Evolutionary conservation across 1,284 basidiomycete species (phyloP).

Genomic region (Porodaedalea pini): DNA sequence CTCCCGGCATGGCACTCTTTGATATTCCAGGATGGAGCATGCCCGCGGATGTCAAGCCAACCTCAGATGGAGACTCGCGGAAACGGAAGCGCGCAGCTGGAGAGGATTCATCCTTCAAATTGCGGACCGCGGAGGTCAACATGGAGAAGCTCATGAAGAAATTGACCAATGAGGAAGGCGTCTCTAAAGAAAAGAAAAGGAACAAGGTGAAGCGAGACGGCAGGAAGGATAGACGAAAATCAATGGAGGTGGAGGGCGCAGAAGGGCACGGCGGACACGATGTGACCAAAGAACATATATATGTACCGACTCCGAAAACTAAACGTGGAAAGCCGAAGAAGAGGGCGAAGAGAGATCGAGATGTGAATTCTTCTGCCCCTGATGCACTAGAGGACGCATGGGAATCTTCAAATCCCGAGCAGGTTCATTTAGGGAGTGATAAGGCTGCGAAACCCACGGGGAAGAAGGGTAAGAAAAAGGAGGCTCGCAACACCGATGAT

Average conservation of each 20-base stretch:
- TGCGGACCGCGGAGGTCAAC: slow-evolving; percentile 57
- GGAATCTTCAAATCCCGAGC: not conserved
- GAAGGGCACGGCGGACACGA: not conserved
- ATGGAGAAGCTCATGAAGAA: slow-evolving; percentile 75
- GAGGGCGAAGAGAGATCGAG: not conserved
- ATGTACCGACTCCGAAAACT: not conserved
- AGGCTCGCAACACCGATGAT: not conserved
- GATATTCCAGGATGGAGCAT: slow-evolving; percentile 73
- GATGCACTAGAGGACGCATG: not conserved
- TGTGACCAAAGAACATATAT: no score
- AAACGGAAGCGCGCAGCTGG: slow-evolving; percentile 61
- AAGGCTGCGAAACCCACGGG: not conserved
- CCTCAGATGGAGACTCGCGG: slow-evolving; percentile 35
- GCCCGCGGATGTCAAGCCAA: slow-evolving; percentile 38
- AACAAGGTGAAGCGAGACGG: slow-evolving; percentile 28
- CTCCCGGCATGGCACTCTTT: slow-evolving; percentile 48
- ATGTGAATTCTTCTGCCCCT: not conserved
- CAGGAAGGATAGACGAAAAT: not conserved
- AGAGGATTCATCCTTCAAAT: slow-evolving; percentile 37
- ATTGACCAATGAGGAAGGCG: slow-evolving; percentile 39
- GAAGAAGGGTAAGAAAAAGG: slow-evolving; percentile 20
- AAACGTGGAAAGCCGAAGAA: not conserved
- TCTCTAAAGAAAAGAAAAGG: slow-evolving; percentile 30
- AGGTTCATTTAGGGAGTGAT: not conserved
- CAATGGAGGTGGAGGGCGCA: not conserved